A percentile compares a stretch with the other conserved stretches of the same genome.
These are phyloP conservation scores for Cinchona pubescens DNA, from an alignment of 257 asterid genomes.

Conservation along the genomic window DNA sequence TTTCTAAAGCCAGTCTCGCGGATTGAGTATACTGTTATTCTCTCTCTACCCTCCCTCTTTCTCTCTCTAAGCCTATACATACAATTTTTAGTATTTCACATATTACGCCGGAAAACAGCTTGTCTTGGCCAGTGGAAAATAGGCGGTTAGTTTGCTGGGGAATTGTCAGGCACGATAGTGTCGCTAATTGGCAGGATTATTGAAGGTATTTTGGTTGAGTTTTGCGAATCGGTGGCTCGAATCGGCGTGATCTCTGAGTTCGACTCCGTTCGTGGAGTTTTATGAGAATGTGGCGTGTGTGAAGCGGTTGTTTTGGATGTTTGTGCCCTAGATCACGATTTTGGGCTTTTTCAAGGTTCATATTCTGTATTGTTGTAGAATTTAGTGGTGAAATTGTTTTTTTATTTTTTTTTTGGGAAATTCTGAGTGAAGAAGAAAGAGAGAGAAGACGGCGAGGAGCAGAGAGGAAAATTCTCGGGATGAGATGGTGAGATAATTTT, in stretches of 20 bases:
- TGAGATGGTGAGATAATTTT: slow-evolving; percentile 70
- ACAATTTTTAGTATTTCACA: background rate
- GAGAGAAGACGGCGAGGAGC: slow-evolving; percentile 51
- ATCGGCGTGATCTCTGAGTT: slow-evolving; percentile 61
- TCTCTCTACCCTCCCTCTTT: slow-evolving; percentile 21
- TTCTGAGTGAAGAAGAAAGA: slow-evolving; percentile 17
- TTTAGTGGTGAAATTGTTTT: background rate
- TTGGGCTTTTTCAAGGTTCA: slow-evolving; percentile 29
- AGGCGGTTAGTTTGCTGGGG: slow-evolving; percentile 28
- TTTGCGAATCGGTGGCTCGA: slow-evolving; percentile 36
- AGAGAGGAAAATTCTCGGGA: slow-evolving; percentile 43
- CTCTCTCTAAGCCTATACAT: slow-evolving; percentile 30
- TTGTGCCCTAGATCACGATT: slow-evolving; percentile 53
- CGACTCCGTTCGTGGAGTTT: slow-evolving; percentile 36
- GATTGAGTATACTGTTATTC: slow-evolving; percentile 52
- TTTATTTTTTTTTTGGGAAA: background rate
- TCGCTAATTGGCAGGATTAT: slow-evolving; percentile 17
- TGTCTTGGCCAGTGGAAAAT: slow-evolving; percentile 30
- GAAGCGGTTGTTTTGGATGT: slow-evolving; percentile 24
- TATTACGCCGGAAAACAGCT: slow-evolving; percentile 45
- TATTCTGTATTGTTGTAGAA: slow-evolving; percentile 19
- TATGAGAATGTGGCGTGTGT: slow-evolving; percentile 71
- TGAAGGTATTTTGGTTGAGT: slow-evolving; percentile 3
- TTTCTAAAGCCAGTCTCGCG: slow-evolving; percentile 45
- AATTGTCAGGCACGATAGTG: slow-evolving; percentile 15